A percentile compares a stretch with the other conserved stretches of the same genome.
These are phyloP conservation scores for Globisporangium middletonii DNA, from an alignment of 352 stramenopile species.

Conservation along the genomic window DNA sequence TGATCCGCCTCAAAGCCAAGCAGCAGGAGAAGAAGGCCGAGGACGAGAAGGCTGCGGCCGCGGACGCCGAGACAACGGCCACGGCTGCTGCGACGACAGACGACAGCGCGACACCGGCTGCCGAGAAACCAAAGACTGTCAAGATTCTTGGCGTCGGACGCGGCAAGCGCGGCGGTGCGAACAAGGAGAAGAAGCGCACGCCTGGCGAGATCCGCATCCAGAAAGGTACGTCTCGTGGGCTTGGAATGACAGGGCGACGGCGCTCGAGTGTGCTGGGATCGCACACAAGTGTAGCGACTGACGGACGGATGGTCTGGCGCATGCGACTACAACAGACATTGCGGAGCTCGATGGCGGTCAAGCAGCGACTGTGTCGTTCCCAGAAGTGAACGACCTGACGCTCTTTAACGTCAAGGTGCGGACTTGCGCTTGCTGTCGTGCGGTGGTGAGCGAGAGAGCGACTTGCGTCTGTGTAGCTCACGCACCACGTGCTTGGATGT, in stretches of 20 bases:
- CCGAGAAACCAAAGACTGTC: constrained; percentile 64
- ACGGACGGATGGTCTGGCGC: not conserved
- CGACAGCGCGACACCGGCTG: constrained; percentile 14
- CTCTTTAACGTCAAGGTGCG: constrained; percentile 84
- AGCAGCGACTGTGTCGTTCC: constrained; percentile 94
- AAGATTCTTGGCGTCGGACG: constrained; percentile 83
- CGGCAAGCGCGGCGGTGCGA: constrained; percentile 54
- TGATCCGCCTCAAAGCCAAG: constrained; percentile 83
- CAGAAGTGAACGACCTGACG: constrained; percentile 96
- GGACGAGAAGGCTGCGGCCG: constrained; percentile 40
- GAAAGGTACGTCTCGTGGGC: constrained; percentile 77
- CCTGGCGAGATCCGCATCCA: constrained; percentile 98
- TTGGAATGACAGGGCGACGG: not conserved
- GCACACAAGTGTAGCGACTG: not conserved
- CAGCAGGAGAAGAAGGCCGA: constrained; percentile 84
- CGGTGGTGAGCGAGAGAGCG: not conserved
- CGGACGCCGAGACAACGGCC: constrained; percentile 14
- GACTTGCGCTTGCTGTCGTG: not conserved
- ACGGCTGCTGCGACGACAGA: not conserved
- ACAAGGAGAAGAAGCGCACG: constrained; percentile 91
- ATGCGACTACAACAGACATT: constrained; percentile 75
- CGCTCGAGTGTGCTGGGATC: not conserved
- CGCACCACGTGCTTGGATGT: constrained; percentile 1
- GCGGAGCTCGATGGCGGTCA: constrained; percentile 96
- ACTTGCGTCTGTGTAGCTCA: not conserved